These are phyloP conservation scores for Cryptococcus maquisensis DNA, from an alignment of 1,284 basidiomycete species.

Conservation along the genomic window DNA sequence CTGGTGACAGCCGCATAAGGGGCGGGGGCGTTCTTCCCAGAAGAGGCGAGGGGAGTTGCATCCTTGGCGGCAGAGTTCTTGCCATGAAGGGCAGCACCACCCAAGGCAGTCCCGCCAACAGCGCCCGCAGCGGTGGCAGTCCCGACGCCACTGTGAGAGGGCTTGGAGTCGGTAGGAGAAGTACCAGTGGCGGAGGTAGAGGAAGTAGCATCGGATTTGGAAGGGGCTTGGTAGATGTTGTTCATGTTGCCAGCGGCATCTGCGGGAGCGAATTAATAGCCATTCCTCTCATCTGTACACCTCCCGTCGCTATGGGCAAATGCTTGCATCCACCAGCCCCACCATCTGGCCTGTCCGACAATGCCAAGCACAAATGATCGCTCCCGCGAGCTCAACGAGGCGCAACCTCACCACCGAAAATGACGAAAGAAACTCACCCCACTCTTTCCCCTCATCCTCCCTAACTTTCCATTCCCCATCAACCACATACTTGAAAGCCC, in stretches of 20 bases:
- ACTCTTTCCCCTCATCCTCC: slow-evolving; percentile 49
- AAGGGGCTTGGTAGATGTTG: slow-evolving; percentile 47
- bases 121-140: background rate
- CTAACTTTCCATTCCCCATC: slow-evolving; percentile 48
- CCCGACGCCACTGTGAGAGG: background rate
- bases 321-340: background rate
- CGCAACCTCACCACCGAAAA: background rate
- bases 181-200: slow-evolving; percentile 5
- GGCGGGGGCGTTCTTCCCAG: background rate
- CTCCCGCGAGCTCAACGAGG: background rate
- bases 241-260: slow-evolving; percentile 50
- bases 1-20: slow-evolving; percentile 4
- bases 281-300: too few species aligned
- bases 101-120: background rate
- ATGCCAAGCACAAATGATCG: background rate
- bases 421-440: slow-evolving; percentile 35
- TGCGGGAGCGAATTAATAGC: slow-evolving; percentile 3
- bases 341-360: background rate
- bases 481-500: slow-evolving; percentile 50
- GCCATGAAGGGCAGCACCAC: background rate
- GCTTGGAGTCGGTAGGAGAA: background rate
- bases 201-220: slow-evolving; percentile 14
- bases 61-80: background rate
- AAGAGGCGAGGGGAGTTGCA: background rate
- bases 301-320: background rate